Base-by-base conservation (phyloP, 306 rosid species). In the Senna tora region DNA sequence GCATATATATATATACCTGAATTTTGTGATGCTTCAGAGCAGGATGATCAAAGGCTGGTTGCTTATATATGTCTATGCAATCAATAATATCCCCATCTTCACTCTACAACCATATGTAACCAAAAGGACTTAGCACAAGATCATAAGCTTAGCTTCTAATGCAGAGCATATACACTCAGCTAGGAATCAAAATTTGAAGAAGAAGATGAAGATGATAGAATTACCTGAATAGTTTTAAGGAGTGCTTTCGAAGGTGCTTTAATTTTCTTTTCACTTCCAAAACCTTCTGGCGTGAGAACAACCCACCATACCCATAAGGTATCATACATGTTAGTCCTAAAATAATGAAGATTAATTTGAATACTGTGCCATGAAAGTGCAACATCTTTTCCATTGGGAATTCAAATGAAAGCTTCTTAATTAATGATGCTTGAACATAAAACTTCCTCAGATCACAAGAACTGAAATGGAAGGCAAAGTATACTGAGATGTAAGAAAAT, bases 1-100 rank as follows among this genome's bases (percentile, higher is more conserved):
- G 41, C 13, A 20, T 9, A 7, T 16, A 2, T 38, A 47, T 5
- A n/a, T n/a, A n/a, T 25, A 87, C 89, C 88, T 90, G 91, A 28
- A 87, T 84, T 59, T 62, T 85, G 82, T 90, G 96, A 79, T 84
- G n/a, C n/a, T n/a, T n/a, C n/a, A n/a, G n/a, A n/a, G n/a, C n/a
- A n/a, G n/a, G n/a, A n/a, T n/a, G n/a, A 76, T 84, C 87, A 80
- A 90, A 82, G 9, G 88, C 93, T 16, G 89, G 91, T 53, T 85
- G 91, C 65, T 82, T 84, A 13, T 78, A 55, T 46, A 85, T 80
- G 62, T 82, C 83, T 17, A 85, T 77, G 58, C 93, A 87, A 50
- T 90, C 87, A 36, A 87, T 71, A 10, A 85, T 73, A 61, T 90
- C 96, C 46, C 85, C 93, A 64, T 90, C 88, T 69, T 84, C 88